Evolutionary conservation across 169 alveolate genomes (phyloP), one percentile per base, ranked within the genome.

Genomic region (Fabrea salina): DNA sequence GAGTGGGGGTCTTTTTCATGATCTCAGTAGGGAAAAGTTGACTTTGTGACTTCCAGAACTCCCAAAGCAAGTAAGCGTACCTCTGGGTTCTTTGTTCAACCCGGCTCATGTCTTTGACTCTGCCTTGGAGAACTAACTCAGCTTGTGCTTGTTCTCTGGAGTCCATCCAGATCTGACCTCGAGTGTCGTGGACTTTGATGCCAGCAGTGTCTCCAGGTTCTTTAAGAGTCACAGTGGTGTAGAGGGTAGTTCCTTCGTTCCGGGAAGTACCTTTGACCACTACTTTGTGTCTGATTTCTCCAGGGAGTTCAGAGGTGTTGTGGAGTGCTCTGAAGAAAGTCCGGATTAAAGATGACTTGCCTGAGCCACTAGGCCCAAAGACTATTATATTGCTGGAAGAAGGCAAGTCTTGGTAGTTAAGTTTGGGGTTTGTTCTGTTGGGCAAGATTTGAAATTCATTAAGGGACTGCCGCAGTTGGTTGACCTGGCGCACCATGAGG

Each of bases 331-430:
- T 71, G 56, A 81, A 81, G 53, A 87, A 57, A 47, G 89, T 80
- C 35, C 82, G 75, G 27, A 87, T 78, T 70, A 87, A 74, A 49
- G 89, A 77, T 11, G 84, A 44, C 74, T 87, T 87, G 41, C 93
- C 93, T 13, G 82, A 58, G 35, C 88, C 88, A 4, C 86, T 32
- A 16, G 93, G 93, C 1, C 93, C 93, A 79, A 87, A 87, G 22
- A 87, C 27, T 6, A 87, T 72, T 41, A 87, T 40, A 67, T 87
- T 85, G 54, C 84, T 82, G 56, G 59, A 66, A 41, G 83, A 82
- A 13, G 80, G 80, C n/a, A 80, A 19, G 7, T 40, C 30, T 6
- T 7, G 0, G 25, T 30, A 27, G n/a, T 75, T 22, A 27, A 67
- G 67, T 8, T 61, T n/a, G 53, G 58, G 41, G 2, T 74, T 80